Percentiles rank a stretch among this genome's conserved stretches.
These are phyloP conservation scores for Coprinopsis cinerea DNA, from an alignment of 768 basidiomycete genomes.

Conservation along the genomic window DNA sequence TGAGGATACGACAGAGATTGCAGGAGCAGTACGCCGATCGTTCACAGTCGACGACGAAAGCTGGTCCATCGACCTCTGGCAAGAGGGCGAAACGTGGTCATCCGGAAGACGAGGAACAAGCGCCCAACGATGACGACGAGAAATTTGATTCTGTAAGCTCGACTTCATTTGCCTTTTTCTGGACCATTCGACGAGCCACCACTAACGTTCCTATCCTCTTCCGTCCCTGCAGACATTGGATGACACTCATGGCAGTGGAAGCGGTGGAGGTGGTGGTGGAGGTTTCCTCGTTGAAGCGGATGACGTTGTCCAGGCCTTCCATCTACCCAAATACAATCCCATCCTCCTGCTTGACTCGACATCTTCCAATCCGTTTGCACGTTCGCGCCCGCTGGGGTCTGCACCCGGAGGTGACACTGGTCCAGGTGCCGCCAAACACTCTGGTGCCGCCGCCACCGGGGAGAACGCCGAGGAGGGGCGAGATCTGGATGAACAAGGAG, in stretches of 20 bases:
- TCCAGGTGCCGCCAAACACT: conserved; percentile 3
- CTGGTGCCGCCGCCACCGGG: conserved; percentile 7
- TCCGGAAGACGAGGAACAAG: too few relatives aligned
- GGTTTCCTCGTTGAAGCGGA: conserved; percentile 70
- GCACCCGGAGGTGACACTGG: neutral
- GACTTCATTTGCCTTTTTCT: too few relatives aligned
- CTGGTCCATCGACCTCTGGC: too few relatives aligned
- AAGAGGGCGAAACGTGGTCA: too few relatives aligned
- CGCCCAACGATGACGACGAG: neutral
- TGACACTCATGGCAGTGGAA: conserved; percentile 21
- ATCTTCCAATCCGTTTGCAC: conserved; percentile 9
- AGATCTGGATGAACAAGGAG: conserved; percentile 16
- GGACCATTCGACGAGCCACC: too few relatives aligned
- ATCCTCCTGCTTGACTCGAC: conserved; percentile 21
- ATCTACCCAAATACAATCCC: conserved; percentile 56
- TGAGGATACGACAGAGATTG: conserved; percentile 79
- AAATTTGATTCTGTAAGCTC: neutral
- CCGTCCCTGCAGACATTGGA: conserved; percentile 13
- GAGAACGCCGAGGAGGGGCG: conserved; percentile 11
- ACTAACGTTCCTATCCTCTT: neutral
- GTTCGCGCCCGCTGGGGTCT: neutral
- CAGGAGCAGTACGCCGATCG: conserved; percentile 63
- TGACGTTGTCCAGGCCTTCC: conserved; percentile 67
- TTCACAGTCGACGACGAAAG: neutral
- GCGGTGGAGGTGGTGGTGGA: conserved; percentile 25